Conservation (phyloP, 176 grass and related monocot genomes). For the Cenchrus purpureus region DNA sequence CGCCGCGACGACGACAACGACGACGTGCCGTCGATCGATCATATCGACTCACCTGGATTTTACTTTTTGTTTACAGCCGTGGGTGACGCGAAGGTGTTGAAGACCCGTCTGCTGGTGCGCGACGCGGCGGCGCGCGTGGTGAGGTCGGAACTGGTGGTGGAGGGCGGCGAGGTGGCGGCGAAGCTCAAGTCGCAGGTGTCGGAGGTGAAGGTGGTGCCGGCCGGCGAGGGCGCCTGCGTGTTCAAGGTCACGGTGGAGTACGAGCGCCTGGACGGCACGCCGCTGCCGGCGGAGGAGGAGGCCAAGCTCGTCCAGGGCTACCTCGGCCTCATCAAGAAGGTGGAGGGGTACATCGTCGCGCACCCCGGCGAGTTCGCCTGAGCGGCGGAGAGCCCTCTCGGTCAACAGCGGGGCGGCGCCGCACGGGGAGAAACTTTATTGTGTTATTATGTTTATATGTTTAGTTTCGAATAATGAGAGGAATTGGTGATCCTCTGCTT, state of each 20-base stretch:
- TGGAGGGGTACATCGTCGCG: neutral
- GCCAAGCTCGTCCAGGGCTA: neutral
- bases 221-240: conserved; percentile 20
- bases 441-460: no score
- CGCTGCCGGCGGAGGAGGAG: conserved; percentile 29
- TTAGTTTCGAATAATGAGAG: no score
- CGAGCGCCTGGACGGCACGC: conserved; percentile 17
- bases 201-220: conserved; percentile 20
- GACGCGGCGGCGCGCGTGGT: neutral
- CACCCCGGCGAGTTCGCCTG: neutral
- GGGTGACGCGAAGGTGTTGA: neutral
- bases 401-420: no score
- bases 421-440: no score
- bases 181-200: conserved; percentile 31
- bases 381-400: neutral
- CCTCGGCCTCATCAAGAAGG: conserved; percentile 1
- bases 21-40: no score
- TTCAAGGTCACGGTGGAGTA: conserved; percentile 34
- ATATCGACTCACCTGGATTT: no score
- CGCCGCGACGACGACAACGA: no score
- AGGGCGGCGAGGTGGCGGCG: neutral
- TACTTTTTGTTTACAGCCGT: neutral
- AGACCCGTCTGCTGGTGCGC: neutral
- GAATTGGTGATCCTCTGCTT: no score
- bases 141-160: neutral